Conservation (phyloP, 345 rosid genomes). For the Rhodamnia rubescens region DNA sequence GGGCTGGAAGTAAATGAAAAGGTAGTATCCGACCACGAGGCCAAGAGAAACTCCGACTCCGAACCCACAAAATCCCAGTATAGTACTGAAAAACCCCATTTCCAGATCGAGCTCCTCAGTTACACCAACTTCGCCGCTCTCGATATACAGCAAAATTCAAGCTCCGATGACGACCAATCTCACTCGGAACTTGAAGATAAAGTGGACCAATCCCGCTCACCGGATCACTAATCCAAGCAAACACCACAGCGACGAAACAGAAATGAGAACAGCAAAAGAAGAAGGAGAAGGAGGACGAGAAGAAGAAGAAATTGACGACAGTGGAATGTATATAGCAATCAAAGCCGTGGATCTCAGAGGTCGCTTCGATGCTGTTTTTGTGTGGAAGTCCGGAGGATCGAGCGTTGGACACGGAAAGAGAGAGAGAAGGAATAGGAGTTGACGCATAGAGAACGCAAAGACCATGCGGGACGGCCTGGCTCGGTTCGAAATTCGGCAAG, state of each 20-base stretch:
- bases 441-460: not conserved
- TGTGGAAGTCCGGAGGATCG: not conserved
- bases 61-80: slow-evolving; percentile 74
- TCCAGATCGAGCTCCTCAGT: not conserved
- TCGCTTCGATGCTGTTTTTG: not conserved
- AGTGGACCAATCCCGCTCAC: not conserved
- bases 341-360: not conserved
- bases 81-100: slow-evolving; percentile 72
- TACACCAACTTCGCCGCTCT: not conserved
- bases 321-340: not conserved
- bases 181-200: not conserved
- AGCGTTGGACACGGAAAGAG: not conserved
- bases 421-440: not conserved
- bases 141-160: not conserved
- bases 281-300: not conserved
- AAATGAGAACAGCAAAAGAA: not conserved
- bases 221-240: not conserved
- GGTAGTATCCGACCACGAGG: slow-evolving; percentile 57
- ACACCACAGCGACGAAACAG: not conserved
- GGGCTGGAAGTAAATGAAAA: slow-evolving; percentile 75
- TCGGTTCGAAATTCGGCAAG: too few relatives aligned
- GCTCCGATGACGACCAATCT: not conserved
- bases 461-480: not conserved
- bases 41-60: slow-evolving; percentile 79
- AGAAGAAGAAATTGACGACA: not conserved